Percentiles rank a stretch among this genome's conserved stretches.
These are phyloP conservation scores for Erodium maritimum DNA, from an alignment of 345 rosid genomes.

Conservation along the genomic window DNA sequence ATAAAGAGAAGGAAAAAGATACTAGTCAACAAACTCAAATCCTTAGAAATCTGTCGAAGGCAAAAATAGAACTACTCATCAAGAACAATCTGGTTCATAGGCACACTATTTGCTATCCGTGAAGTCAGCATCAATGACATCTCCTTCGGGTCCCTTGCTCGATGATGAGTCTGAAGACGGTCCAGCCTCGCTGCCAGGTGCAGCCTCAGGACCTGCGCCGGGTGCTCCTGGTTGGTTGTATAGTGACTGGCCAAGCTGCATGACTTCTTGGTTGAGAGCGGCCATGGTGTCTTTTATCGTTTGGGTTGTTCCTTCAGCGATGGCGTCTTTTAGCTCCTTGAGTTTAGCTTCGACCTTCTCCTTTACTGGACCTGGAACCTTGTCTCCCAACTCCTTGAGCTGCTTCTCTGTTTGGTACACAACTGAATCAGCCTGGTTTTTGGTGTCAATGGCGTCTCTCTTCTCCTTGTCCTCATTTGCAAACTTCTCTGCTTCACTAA, in stretches of 20 bases:
- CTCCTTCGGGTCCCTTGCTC: slow-evolving; percentile 60
- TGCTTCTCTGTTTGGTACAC: slow-evolving; percentile 97
- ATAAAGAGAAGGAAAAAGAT: too few species aligned
- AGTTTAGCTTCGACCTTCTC: slow-evolving; percentile 86
- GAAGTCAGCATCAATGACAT: slow-evolving; percentile 93
- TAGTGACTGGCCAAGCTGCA: slow-evolving; percentile 87
- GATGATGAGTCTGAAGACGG: slow-evolving; percentile 40
- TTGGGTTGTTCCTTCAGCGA: slow-evolving; percentile 60
- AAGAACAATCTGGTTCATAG: too few species aligned
- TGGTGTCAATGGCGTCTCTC: slow-evolving; percentile 94
- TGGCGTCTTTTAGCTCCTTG: slow-evolving; percentile 69
- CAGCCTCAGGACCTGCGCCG: slow-evolving; percentile 22
- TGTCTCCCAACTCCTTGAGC: slow-evolving; percentile 82
- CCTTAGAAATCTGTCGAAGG: background rate
- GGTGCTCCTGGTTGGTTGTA: slow-evolving; percentile 75
- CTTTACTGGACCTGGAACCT: slow-evolving; percentile 74
- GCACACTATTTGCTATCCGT: slow-evolving; percentile 53
- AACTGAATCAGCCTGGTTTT: slow-evolving; percentile 90
- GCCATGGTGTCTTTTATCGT: slow-evolving; percentile 73
- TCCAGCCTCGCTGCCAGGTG: slow-evolving; percentile 16
- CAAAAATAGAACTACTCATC: background rate
- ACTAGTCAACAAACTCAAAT: background rate
- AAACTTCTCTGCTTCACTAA: slow-evolving; percentile 78
- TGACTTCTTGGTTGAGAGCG: slow-evolving; percentile 83
- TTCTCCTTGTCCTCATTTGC: slow-evolving; percentile 88